Evolutionary conservation across 1,139 yeast genomes (phyloP), one percentile per base, ranked within the genome.

Genomic region (Scheffersomyces stambukii): DNA sequence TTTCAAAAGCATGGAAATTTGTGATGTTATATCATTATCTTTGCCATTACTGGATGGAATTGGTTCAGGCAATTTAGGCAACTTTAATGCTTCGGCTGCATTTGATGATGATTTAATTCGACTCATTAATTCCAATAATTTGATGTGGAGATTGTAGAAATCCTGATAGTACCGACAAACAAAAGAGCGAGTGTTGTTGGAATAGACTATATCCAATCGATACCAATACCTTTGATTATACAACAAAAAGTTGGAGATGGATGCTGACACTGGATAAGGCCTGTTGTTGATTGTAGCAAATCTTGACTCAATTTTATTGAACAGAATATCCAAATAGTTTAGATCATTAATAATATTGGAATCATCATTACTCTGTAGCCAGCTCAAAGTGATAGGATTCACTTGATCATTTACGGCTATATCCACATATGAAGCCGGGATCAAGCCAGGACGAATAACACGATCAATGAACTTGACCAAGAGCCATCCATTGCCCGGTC

Each of bases 41-140:
- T 13, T 13, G 19, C 21, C 20, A 13, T 14, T 10, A 8, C 24
- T 10, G 8, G 47, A 31, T 6, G 65, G 65, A 8, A 66, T 58
- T 3, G 71, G 73, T 36, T 63, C 68, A 1, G 72, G 74, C 23
- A 66, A 46, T 39, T 57, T 64, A 5, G 73, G 72, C 13, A 64
- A 46, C 27, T 42, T 48, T 21, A 56, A 36, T 25, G 32, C 20
- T 5, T 27, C 21, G 9, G 11, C 11, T 17, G 15, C 24, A 11
- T n/a, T 22, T 4, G 16, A 18, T 8, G 26, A 23, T 6, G 20
- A 23, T 9, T 23, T 21, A 6, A 25, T 11, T 10, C 21, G 25
- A 7, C 11, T 19, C 22, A 31, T 19, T 13, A 36, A 27, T 9
- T 43, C 45, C 24, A 50, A 34, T 25, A 55, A 42, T 6, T 40